These are phyloP conservation scores for Eutrema japonicum DNA, from an alignment of 345 rosid species.

Conservation along the genomic window DNA sequence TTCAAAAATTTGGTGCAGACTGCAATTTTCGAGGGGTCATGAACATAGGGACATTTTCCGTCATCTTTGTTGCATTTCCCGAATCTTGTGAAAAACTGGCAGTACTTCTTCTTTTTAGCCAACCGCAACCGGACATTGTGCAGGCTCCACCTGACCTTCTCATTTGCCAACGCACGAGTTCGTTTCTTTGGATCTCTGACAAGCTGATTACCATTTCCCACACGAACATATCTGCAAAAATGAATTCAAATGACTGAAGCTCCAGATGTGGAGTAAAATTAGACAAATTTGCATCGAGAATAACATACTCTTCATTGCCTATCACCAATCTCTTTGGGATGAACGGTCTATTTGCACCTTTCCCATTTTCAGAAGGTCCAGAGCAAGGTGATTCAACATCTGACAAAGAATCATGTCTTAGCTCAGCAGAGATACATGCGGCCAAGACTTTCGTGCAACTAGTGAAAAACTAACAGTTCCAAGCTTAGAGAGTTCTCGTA, in stretches of 20 bases:
- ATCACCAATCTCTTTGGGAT: slow-evolving; percentile 90
- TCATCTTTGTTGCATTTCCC: slow-evolving; percentile 95
- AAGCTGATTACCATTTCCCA: slow-evolving; percentile 95
- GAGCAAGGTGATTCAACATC: slow-evolving; percentile 60
- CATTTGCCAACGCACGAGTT: slow-evolving; percentile 87
- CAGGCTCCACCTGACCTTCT: slow-evolving; percentile 96
- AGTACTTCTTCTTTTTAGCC: slow-evolving; percentile 80
- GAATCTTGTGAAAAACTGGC: slow-evolving; percentile 96
- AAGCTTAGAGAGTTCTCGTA: slow-evolving; percentile 25
- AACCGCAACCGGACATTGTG: slow-evolving; percentile 84
- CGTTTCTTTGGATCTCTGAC: slow-evolving; percentile 94
- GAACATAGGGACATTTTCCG: slow-evolving; percentile 92
- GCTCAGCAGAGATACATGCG: slow-evolving; percentile 13
- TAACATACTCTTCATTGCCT: slow-evolving; percentile 92
- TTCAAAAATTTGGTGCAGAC: slow-evolving; percentile 93
- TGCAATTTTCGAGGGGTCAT: slow-evolving; percentile 88
- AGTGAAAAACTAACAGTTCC: slow-evolving; percentile 24
- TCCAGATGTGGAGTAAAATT: slow-evolving; percentile 15
- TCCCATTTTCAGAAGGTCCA: slow-evolving; percentile 49
- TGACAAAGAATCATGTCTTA: slow-evolving; percentile 38
- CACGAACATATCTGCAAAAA: slow-evolving; percentile 83
- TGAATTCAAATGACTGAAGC: slow-evolving; percentile 4
- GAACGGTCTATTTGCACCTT: slow-evolving; percentile 60
- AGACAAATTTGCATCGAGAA: slow-evolving; percentile 10
- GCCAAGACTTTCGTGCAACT: slow-evolving; percentile 6